A percentile compares a stretch with the other conserved stretches of the same genome.
phyloP scores from a whole-genome alignment of 441 rosid species.

The Melastoma candidum region DNA sequence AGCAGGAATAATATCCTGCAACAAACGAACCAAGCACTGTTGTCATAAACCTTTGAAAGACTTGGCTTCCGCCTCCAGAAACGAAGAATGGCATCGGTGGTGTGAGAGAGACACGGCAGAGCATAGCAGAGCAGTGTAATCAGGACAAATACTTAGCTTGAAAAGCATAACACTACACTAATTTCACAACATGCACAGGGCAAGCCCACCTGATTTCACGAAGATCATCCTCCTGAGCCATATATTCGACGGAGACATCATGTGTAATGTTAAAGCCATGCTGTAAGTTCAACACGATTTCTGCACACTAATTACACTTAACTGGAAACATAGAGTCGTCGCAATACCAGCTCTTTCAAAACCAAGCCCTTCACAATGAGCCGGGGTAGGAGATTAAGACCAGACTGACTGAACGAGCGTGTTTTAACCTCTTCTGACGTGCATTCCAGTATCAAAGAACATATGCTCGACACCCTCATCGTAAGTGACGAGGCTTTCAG shows the following conservation, averaged over 20 bases:
- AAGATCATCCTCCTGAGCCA: slow-evolving; percentile 63
- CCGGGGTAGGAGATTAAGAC: slow-evolving; percentile 28
- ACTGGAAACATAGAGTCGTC: background rate
- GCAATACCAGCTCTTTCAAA: slow-evolving; percentile 39
- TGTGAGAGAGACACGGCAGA: no score
- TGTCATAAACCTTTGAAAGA: no score
- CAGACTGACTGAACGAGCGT: slow-evolving; percentile 30
- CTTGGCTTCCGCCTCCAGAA: no score
- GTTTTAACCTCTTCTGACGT: slow-evolving; percentile 69
- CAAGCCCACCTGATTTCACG: slow-evolving; percentile 48
- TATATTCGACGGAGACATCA: slow-evolving; percentile 29
- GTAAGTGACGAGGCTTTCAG: slow-evolving; percentile 31
- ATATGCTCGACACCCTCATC: slow-evolving; percentile 76
- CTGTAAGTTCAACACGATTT: background rate
- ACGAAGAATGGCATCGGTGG: no score
- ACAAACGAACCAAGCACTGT: no score
- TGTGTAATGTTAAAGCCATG: slow-evolving; percentile 21
- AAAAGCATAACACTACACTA: no score
- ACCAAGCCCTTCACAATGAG: slow-evolving; percentile 58
- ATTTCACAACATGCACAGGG: background rate
- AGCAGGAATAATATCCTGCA: no score
- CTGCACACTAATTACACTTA: background rate
- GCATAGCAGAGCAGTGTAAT: no score
- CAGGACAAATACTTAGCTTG: no score
- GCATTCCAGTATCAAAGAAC: slow-evolving; percentile 50